Percentiles rank a stretch among this genome's conserved stretches.
These are phyloP conservation scores for Alternaria sp. DNA, from an alignment of 2,329 filamentous ascomycete genomes.

Conservation along the genomic window DNA sequence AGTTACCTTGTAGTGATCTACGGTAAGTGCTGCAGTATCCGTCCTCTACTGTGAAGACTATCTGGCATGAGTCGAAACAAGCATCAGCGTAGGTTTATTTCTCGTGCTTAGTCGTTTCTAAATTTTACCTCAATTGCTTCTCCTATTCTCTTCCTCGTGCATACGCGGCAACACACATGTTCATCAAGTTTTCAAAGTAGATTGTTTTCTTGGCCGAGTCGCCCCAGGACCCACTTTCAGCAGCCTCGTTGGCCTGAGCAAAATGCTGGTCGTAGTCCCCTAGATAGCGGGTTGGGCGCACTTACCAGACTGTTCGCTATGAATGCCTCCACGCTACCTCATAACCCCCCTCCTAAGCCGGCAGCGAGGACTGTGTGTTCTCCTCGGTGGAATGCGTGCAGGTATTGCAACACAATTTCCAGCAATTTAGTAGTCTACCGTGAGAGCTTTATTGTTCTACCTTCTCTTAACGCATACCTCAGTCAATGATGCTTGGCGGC, in stretches of 20 bases:
- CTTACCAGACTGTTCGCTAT: background rate
- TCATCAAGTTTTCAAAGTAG: background rate
- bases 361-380: background rate
- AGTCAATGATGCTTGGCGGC: background rate
- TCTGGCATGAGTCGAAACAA: background rate
- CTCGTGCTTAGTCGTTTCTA: background rate
- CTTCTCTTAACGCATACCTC: background rate
- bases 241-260: background rate
- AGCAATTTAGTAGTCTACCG: background rate
- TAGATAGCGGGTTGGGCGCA: background rate
- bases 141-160: background rate
- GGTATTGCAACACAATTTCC: background rate
- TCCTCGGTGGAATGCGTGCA: background rate
- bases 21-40: background rate
- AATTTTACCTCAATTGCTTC: background rate
- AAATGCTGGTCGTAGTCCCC: background rate
- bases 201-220: background rate
- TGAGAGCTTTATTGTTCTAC: background rate
- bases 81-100: background rate
- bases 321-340: conserved; percentile 1
- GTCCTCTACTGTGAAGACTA: background rate
- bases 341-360: background rate
- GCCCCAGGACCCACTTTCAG: background rate
- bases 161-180: background rate
- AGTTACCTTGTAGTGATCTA: background rate